Evolutionary conservation across 208 protist species (phyloP).

Genomic region (Leishmania tropica): DNA sequence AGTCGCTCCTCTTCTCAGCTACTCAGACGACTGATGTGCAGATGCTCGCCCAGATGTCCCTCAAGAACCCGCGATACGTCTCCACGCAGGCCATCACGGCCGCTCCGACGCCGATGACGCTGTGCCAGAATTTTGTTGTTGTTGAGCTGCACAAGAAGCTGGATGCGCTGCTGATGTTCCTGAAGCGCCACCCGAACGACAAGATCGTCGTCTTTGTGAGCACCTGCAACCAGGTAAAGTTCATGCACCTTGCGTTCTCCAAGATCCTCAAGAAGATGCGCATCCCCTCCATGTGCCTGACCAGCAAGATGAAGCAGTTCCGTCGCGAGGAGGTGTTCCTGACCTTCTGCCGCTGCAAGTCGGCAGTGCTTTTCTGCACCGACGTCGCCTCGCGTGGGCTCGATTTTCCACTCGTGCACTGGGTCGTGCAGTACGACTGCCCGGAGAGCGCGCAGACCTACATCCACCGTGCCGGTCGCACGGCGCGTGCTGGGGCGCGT

Average conservation of each 20-base stretch:
- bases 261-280: constrained; percentile 92
- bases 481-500: constrained; percentile 90
- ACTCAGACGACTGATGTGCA: constrained; percentile 98
- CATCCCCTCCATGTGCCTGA: constrained; percentile 92
- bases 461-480: constrained; percentile 98
- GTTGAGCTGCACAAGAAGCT: constrained; percentile 95
- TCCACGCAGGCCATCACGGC: constrained; percentile 89
- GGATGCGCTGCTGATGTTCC: constrained; percentile 97
- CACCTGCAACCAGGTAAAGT: constrained; percentile 97
- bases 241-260: constrained; percentile 92
- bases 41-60: constrained; percentile 91
- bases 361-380: constrained; percentile 97
- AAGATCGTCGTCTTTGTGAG: constrained; percentile 99
- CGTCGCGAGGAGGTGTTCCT: constrained; percentile 91
- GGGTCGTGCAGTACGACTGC: constrained; percentile 99
- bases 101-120: constrained; percentile 83
- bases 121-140: constrained; percentile 96
- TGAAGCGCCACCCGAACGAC: constrained; percentile 95
- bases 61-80: constrained; percentile 96
- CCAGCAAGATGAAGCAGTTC: constrained; percentile 94
- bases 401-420: constrained; percentile 98
- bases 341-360: constrained; percentile 89
- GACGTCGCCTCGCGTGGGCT: constrained; percentile 98
- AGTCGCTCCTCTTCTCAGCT: constrained; percentile 99
- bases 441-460: constrained; percentile 98